Percentiles rank a stretch among this genome's conserved stretches.
These are phyloP conservation scores for Penicillium concentricum DNA, from an alignment of 2,329 filamentous ascomycete genomes.

Conservation along the genomic window DNA sequence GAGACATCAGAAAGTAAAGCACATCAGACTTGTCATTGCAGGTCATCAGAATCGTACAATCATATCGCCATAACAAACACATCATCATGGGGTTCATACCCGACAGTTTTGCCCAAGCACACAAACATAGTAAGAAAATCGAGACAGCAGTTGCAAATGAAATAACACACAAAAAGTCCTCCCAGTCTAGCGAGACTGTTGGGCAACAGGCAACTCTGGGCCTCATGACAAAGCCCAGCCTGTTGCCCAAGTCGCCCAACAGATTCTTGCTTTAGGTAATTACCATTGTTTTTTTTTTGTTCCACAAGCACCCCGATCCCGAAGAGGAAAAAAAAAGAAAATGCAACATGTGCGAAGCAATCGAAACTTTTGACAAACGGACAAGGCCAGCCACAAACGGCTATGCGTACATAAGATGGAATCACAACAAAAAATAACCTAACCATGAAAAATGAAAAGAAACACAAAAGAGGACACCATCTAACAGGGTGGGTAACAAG, in stretches of 20 bases:
- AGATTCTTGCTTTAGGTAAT: slow-evolving; percentile 1
- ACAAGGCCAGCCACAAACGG: slow-evolving; percentile 7
- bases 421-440: slow-evolving; percentile 9
- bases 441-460: not conserved
- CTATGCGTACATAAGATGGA: slow-evolving; percentile 8
- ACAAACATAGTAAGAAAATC: slow-evolving; percentile 8
- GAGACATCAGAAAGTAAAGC: slow-evolving; percentile 15
- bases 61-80: slow-evolving; percentile 29
- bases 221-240: not conserved
- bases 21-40: slow-evolving; percentile 29
- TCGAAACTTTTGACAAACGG: slow-evolving; percentile 22
- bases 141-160: slow-evolving; percentile 23
- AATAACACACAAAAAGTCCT: slow-evolving; percentile 21
- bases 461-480: not conserved
- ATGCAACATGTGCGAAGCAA: slow-evolving; percentile 3
- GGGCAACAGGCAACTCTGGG: not conserved
- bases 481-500: not conserved
- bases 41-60: slow-evolving; percentile 40
- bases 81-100: not conserved
- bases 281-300: slow-evolving; percentile 16
- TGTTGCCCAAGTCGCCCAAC: not conserved
- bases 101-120: slow-evolving; percentile 12
- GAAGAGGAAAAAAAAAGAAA: not conserved
- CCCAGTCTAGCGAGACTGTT: slow-evolving; percentile 12
- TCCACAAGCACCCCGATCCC: slow-evolving; percentile 18